Conservation (phyloP, 257 asterid species). For the Solanum sitiens region DNA sequence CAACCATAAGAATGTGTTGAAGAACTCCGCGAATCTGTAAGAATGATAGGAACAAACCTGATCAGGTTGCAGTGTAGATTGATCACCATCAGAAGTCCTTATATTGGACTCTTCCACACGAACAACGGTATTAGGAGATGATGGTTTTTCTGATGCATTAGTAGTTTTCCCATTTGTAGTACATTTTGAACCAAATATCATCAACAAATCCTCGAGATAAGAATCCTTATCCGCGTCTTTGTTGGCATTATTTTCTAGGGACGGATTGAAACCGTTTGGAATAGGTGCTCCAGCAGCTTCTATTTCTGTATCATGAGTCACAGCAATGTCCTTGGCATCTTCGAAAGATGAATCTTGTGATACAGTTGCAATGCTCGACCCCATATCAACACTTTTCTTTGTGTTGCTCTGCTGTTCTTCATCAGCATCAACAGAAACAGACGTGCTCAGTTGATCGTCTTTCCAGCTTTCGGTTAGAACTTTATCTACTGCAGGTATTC, state of each 20-base stretch:
- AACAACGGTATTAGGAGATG: slow-evolving; percentile 18
- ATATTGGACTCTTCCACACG: slow-evolving; percentile 33
- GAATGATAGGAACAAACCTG: slow-evolving; percentile 28
- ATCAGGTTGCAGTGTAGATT: slow-evolving; percentile 10
- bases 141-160: slow-evolving; percentile 17
- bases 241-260: slow-evolving; percentile 1
- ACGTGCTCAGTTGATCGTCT: slow-evolving; percentile 14
- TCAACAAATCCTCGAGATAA: slow-evolving; percentile 10
- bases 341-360: slow-evolving; percentile 4
- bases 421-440: slow-evolving; percentile 11
- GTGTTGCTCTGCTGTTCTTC: slow-evolving; percentile 9
- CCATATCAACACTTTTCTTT: slow-evolving; percentile 10
- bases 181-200: slow-evolving; percentile 5
- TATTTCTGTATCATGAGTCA: slow-evolving; percentile 14
- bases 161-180: not conserved
- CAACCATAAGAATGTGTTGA: not conserved
- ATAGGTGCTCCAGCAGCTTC: slow-evolving; percentile 3
- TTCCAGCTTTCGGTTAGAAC: slow-evolving; percentile 14
- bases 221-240: slow-evolving; percentile 4
- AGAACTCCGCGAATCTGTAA: not conserved
- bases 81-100: slow-evolving; percentile 17
- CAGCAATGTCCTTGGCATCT: slow-evolving; percentile 3
- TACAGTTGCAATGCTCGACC: slow-evolving; percentile 11
- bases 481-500: slow-evolving; percentile 35
- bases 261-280: slow-evolving; percentile 5